phyloP scores from a whole-genome alignment of 2,329 filamentous ascomycete genomes.

The Aspergillus udagawae region DNA sequence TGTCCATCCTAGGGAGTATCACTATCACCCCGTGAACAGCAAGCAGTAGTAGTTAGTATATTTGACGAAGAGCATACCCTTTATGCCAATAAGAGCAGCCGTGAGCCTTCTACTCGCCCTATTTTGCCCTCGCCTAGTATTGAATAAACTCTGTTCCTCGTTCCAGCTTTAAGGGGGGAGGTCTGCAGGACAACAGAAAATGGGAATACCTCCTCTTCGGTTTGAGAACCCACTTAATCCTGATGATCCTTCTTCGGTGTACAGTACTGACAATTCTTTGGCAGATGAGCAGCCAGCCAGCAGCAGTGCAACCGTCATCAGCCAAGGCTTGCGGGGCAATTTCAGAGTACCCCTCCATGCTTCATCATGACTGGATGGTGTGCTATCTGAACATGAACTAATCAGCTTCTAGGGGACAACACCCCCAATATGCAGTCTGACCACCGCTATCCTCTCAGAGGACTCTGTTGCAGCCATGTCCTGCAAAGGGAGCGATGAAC shows the following conservation, averaged over 20 bases:
- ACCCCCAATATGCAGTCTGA: not conserved
- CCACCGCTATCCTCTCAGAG: not conserved
- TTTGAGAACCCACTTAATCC: slow-evolving; percentile 3
- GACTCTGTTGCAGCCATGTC: not conserved
- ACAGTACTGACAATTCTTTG: slow-evolving; percentile 1
- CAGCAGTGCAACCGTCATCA: not conserved
- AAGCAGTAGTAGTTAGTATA: not conserved
- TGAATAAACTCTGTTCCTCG: not conserved
- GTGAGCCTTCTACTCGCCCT: not conserved
- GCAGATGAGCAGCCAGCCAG: slow-evolving; percentile 7
- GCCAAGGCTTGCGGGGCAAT: not conserved
- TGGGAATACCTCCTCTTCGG: slow-evolving; percentile 1
- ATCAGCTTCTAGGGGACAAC: not conserved
- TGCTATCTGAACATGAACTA: not conserved
- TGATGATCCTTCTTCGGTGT: not conserved
- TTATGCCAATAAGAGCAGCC: not conserved
- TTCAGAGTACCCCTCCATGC: not conserved
- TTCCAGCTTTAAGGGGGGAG: not conserved
- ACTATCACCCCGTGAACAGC: not conserved
- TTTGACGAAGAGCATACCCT: not conserved
- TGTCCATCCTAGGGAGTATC: not conserved
- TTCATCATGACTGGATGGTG: not conserved
- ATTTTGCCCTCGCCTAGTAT: not conserved
- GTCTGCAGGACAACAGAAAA: not conserved
- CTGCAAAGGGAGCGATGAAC: not conserved